Percentiles rank a stretch among this genome's conserved stretches.
Conservation (phyloP, 805 yeast genomes). For the Candida lessepsii region DNA sequence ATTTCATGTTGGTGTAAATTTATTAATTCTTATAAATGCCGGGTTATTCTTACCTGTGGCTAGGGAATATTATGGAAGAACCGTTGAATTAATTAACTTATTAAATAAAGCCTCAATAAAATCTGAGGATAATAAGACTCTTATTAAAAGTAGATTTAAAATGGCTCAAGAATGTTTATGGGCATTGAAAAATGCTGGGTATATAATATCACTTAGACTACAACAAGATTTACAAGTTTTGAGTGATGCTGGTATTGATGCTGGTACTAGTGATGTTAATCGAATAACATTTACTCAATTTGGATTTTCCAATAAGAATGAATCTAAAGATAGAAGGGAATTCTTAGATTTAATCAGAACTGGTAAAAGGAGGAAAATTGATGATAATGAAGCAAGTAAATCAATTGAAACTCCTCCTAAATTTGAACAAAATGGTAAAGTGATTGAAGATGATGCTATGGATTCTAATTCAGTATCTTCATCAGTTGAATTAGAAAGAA, state of each 20-base stretch:
- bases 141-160: conserved; percentile 35
- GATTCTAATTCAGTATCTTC: background rate
- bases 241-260: conserved; percentile 47
- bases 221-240: conserved; percentile 39
- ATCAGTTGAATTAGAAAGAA: conserved; percentile 2
- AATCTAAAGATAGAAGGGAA: conserved; percentile 7
- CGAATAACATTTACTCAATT: conserved; percentile 46
- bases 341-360: conserved; percentile 13
- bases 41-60: conserved; percentile 33
- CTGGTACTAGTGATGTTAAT: conserved; percentile 53
- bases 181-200: conserved; percentile 57
- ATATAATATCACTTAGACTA: conserved; percentile 46
- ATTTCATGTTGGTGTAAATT: conserved; percentile 43
- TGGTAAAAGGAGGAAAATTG: conserved; percentile 11
- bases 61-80: conserved; percentile 22
- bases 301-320: conserved; percentile 25
- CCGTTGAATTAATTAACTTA: conserved; percentile 23
- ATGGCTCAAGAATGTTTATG: conserved; percentile 65
- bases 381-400: background rate
- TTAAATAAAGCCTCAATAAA: conserved; percentile 30
- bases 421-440: background rate
- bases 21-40: conserved; percentile 42
- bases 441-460: background rate
- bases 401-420: background rate
- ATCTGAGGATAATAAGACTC: conserved; percentile 27